Evolutionary conservation across 2,329 filamentous ascomycete genomes (phyloP).

Genomic region (Calonectria pauciramosa): DNA sequence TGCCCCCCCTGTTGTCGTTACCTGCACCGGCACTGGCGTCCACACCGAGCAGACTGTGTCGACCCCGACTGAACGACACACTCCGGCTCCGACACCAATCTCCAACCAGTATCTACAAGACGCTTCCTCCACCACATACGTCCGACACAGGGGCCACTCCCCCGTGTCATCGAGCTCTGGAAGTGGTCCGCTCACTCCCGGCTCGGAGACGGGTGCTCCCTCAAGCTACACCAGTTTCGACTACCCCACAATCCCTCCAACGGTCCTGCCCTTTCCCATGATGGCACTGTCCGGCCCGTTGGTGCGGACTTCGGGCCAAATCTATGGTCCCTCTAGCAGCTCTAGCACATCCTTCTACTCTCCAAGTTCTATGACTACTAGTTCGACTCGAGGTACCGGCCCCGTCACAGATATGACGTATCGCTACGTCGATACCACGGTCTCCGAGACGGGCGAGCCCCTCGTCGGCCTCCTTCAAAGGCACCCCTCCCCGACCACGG

Average conservation of each 20-base stretch:
- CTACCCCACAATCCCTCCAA: constrained; percentile 29
- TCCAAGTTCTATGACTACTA: background rate
- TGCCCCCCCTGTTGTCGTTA: background rate
- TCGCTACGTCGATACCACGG: constrained; percentile 49
- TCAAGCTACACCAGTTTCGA: constrained; percentile 43
- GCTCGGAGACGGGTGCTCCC: constrained; percentile 33
- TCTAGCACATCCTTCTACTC: constrained; percentile 32
- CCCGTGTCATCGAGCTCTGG: constrained; percentile 35
- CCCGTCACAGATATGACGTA: constrained; percentile 45
- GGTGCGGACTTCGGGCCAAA: constrained; percentile 31
- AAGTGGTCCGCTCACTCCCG: constrained; percentile 38
- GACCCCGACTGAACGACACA: constrained; percentile 28
- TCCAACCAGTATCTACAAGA: constrained; percentile 44
- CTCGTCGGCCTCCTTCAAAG: background rate
- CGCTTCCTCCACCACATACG: constrained; percentile 43
- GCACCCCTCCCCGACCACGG: constrained; percentile 12
- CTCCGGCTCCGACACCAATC: constrained; percentile 29
- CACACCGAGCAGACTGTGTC: constrained; percentile 40
- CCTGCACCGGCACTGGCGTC: constrained; percentile 25
- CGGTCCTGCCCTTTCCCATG: constrained; percentile 35
- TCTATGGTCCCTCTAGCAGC: constrained; percentile 37
- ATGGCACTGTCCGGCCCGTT: constrained; percentile 34
- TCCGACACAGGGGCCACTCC: constrained; percentile 23
- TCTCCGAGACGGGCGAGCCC: constrained; percentile 29
- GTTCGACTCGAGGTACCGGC: constrained; percentile 22